A percentile compares a stretch with the other conserved stretches of the same genome.
Evolutionary conservation across 2,329 filamentous ascomycete species (phyloP).

Genomic region (Apiospora arundinis): DNA sequence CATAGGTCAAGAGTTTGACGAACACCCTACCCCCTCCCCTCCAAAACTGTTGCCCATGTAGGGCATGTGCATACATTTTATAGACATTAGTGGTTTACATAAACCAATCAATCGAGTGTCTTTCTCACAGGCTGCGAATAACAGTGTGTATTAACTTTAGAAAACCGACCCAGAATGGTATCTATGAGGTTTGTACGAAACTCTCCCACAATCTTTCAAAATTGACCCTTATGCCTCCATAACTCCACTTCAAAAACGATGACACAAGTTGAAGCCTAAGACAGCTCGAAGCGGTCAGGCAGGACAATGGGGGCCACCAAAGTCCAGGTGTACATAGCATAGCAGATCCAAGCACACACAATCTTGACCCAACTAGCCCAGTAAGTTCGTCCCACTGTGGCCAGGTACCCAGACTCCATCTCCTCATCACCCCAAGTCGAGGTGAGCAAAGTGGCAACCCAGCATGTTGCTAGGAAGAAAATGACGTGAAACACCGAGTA

Average conservation of each 20-base stretch:
- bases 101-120: neutral
- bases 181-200: neutral
- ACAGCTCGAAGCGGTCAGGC: constrained; percentile 82
- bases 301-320: constrained; percentile 84
- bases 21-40: neutral
- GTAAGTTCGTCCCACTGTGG: constrained; percentile 91
- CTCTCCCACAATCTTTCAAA: neutral
- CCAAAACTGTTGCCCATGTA: neutral
- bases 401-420: constrained; percentile 81
- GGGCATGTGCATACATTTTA: neutral
- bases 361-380: constrained; percentile 99
- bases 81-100: neutral
- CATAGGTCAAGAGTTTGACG: neutral
- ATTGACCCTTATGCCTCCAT: neutral
- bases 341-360: constrained; percentile 95
- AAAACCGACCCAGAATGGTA: neutral
- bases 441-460: constrained; percentile 90
- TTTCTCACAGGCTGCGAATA: neutral
- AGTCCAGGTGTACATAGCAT: constrained; percentile 92
- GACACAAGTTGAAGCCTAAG: constrained; percentile 33
- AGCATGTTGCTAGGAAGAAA: constrained; percentile 94
- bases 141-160: neutral
- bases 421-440: constrained; percentile 42
- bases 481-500: constrained; percentile 97
- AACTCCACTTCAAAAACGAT: neutral